Base-by-base conservation (phyloP, 83 land plant genomes). In the Isoetes engelmannii region DNA sequence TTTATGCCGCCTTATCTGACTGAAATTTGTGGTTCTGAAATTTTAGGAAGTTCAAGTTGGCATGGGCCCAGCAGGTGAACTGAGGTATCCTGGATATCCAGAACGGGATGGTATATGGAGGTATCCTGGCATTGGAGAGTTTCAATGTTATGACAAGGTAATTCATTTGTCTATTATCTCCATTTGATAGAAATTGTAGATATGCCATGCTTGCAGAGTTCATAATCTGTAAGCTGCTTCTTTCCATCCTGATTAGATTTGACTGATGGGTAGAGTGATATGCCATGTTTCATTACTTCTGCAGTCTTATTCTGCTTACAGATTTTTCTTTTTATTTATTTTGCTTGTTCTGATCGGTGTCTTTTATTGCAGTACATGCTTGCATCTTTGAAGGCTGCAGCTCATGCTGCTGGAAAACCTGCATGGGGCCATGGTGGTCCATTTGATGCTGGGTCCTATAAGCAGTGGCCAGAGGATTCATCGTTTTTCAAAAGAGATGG, bases 131-230 rank as follows among this genome's bases (percentile, higher is more conserved):
- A 81, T 90, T 63, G 92, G 96, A 47, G 86, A 87, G 67, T 90
- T 90, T 62, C 96, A 90, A 63, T 84, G 92, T 63, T 87, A 84
- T 74, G 96, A 91, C 68, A 91, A 91, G 85, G 92, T 71, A 61
- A 59, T 20, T 59, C 19, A 19, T 37, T 37, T 18, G 9, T 37
- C 8, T 12, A 3, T 59, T 59, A 1, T 59, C 10, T 18, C 19
- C 0, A 17, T 0, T 51, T 51, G 55, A 51, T 15, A 51, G 0
- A 28, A 28, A 28, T 28, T 28, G 37, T 28, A 28, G 37, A 28
- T 28, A 28, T 28, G 37, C 37, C 37, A 28, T 28, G 37, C 37
- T 28, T 28, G 37, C 37, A 28, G 37, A 28, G 37, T 28, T 2
- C 2, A 2, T 28, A 28, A 28, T 28, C 55, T 51, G 17, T 50